Evolutionary conservation across 2,329 filamentous ascomycete genomes (phyloP).

Genomic region (Rutstroemia sp.): DNA sequence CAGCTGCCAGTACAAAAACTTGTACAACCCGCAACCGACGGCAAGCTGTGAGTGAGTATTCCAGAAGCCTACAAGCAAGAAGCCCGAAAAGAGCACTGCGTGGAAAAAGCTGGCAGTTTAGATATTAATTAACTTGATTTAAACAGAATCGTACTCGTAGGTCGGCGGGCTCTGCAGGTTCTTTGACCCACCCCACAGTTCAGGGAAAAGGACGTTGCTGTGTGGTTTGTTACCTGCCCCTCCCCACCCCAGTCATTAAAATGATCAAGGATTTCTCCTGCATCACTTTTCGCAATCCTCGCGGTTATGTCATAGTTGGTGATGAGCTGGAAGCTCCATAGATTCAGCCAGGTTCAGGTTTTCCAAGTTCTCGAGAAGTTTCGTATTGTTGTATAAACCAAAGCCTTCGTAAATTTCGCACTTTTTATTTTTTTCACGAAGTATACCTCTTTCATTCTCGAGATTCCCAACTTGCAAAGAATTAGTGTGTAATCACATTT

Average conservation of each 20-base stretch:
- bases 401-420: background rate
- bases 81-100: background rate
- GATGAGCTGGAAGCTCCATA: constrained; percentile 4
- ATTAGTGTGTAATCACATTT: no score
- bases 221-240: background rate
- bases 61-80: background rate
- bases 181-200: background rate
- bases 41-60: no score
- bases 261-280: background rate
- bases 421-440: background rate
- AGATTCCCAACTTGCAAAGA: background rate
- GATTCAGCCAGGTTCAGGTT: background rate
- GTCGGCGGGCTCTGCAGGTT: background rate
- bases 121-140: background rate
- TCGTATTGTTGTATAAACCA: constrained; percentile 3
- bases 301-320: constrained; percentile 7
- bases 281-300: background rate
- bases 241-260: no score
- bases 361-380: constrained; percentile 4
- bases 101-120: background rate
- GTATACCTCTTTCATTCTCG: background rate
- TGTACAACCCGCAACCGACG: no score
- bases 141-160: no score
- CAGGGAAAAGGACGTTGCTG: background rate
- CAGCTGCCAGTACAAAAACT: background rate